Base-by-base conservation (phyloP, 805 yeast genomes). In the Candida nitratophila region DNA sequence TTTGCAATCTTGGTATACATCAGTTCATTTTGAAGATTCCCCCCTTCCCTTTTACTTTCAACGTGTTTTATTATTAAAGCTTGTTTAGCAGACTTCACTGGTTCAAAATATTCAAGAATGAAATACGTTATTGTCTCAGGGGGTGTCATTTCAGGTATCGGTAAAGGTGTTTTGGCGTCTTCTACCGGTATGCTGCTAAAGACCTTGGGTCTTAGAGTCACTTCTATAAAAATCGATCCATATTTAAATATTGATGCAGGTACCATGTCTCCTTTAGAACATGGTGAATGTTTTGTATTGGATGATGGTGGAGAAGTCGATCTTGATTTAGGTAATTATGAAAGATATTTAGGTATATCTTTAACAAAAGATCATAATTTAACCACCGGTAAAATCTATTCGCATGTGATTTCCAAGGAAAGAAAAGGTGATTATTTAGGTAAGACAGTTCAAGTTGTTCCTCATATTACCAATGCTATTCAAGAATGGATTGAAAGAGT, bases 231-330 rank as follows among this genome's bases (percentile, higher is more conserved):
- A 68, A 93, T 93, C 59, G 99, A 93, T 71, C 99, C 99, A 35
- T 93, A 93, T 69, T 86, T 93, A 95, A 93, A 93, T 70, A 88
- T 93, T 55, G 99, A 93, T 71, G 99, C 99, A 34, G 99, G 99
- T 57, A 93, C 99, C 38, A 93, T 93, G 99, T 87, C 96, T 36
- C 99, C 99, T 20, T 73, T 93, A 61, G 99, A 93, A 68, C 99
- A 93, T 63, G 99, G 99, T 56, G 99, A 93, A 68, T 96, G 96
- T 64, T 93, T 93, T 64, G 98, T 93, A 43, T 75, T 93, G 60
- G 86, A 91, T 65, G 99, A 93, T 64, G 99, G 99, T 65, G 99
- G 99, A 57, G 99, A 93, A 70, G 96, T 91, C 39, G 99, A 93
- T 70, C 77, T 93, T 62, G 99, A 93, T 70, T 74, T 93, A 54